phyloP scores from a whole-genome alignment of 2,329 filamentous ascomycete genomes.

The Diaporthe eres region DNA sequence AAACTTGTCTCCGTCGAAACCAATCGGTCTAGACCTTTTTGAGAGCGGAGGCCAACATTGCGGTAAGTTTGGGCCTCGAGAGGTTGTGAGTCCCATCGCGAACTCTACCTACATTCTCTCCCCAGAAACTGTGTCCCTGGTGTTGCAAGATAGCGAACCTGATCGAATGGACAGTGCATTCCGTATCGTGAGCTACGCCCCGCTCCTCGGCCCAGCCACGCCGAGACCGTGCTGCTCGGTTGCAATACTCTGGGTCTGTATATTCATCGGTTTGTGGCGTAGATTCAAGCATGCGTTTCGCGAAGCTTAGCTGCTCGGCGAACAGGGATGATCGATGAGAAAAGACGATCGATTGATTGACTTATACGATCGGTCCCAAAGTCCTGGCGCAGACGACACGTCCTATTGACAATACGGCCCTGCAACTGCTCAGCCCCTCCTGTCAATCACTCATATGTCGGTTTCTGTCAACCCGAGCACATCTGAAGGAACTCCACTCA shows the following conservation, averaged over 20 bases:
- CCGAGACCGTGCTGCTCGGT: background rate
- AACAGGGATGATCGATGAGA: background rate
- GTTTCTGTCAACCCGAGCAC: background rate
- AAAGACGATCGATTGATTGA: background rate
- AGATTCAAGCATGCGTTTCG: background rate
- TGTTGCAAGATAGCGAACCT: too few species aligned
- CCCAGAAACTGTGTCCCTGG: background rate
- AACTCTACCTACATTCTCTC: too few species aligned
- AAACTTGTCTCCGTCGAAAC: background rate
- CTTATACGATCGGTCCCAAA: constrained; percentile 1
- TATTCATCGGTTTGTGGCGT: background rate
- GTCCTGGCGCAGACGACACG: background rate
- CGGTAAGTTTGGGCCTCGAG: background rate
- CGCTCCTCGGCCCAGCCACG: background rate
- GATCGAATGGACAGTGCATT: background rate
- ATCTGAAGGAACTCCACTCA: background rate
- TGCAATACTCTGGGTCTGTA: background rate
- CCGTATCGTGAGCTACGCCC: background rate
- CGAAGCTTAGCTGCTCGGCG: background rate
- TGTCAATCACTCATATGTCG: background rate
- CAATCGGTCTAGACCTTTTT: background rate
- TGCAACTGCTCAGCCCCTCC: background rate
- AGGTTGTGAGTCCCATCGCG: background rate
- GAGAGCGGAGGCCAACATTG: background rate
- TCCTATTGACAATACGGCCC: too few species aligned